Evolutionary conservation across 352 stramenopile genomes (phyloP).

Genomic region (Phytophthora citricola): DNA sequence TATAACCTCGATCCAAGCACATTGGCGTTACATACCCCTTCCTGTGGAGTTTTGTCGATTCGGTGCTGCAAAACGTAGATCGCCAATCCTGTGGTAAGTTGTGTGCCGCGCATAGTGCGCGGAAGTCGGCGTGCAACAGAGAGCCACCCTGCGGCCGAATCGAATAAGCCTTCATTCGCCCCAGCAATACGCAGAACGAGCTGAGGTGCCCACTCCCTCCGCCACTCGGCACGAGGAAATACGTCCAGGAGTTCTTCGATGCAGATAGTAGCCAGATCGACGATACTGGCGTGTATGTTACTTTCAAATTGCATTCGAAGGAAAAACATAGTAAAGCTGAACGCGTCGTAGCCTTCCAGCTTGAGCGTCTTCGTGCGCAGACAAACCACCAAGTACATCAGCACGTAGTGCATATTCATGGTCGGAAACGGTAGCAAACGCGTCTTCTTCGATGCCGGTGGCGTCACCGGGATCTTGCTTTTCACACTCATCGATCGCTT

Average conservation of each 20-base stretch:
- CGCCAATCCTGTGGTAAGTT: slow-evolving; percentile 76
- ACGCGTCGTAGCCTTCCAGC: slow-evolving; percentile 78
- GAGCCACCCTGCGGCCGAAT: slow-evolving; percentile 78
- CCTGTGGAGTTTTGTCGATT: slow-evolving; percentile 62
- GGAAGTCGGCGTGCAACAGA: slow-evolving; percentile 75
- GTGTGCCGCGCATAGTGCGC: slow-evolving; percentile 72
- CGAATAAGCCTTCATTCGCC: slow-evolving; percentile 78
- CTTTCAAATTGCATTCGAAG: slow-evolving; percentile 87
- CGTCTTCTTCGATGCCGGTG: slow-evolving; percentile 29
- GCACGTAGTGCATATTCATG: slow-evolving; percentile 84
- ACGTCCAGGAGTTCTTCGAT: slow-evolving; percentile 84
- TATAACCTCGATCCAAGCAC: neutral
- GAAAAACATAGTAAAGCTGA: slow-evolving; percentile 89
- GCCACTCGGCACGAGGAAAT: slow-evolving; percentile 74
- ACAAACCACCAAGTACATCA: slow-evolving; percentile 78
- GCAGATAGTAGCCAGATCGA: slow-evolving; percentile 78
- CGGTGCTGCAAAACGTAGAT: slow-evolving; percentile 86
- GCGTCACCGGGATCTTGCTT: slow-evolving; percentile 69
- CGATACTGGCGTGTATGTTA: slow-evolving; percentile 75
- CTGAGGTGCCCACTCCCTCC: slow-evolving; percentile 74
- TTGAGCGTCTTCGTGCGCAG: slow-evolving; percentile 69
- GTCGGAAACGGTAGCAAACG: slow-evolving; percentile 62
- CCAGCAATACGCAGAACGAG: slow-evolving; percentile 84
- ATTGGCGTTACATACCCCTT: slow-evolving; percentile 43
- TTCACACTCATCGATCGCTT: slow-evolving; percentile 86